phyloP scores from a whole-genome alignment of 2,329 filamentous ascomycete species.

The Colletotrichum magnum region DNA sequence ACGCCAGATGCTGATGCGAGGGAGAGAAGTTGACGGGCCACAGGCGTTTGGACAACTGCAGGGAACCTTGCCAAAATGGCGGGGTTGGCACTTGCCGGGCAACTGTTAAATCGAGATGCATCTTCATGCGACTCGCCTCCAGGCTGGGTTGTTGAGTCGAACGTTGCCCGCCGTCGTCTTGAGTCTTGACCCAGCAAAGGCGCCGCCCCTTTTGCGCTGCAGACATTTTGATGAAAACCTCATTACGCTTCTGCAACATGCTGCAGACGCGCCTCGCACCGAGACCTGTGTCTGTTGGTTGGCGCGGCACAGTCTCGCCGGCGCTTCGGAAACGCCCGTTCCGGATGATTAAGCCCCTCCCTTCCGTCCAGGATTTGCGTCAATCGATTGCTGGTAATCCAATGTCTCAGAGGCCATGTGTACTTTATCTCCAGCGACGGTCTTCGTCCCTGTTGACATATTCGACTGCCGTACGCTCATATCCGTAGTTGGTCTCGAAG shows the following conservation, averaged over 20 bases:
- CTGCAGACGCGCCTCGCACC: conserved; percentile 17
- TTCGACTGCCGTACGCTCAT: neutral
- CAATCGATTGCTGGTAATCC: neutral
- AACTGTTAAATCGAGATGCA: conserved; percentile 18
- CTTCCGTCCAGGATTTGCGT: neutral
- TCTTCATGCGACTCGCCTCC: conserved; percentile 8
- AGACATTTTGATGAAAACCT: conserved; percentile 29
- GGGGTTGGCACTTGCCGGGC: conserved; percentile 13
- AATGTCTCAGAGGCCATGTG: neutral
- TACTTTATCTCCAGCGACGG: neutral
- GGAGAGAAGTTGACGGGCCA: conserved; percentile 4
- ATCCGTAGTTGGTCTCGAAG: neutral
- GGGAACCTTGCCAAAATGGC: conserved; percentile 7
- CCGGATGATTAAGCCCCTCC: conserved; percentile 2
- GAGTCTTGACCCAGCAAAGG: conserved; percentile 4
- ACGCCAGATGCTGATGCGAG: conserved; percentile 8
- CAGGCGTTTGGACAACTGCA: conserved; percentile 3
- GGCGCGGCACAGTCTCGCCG: conserved; percentile 8
- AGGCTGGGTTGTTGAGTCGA: conserved; percentile 1
- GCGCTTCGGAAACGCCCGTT: neutral
- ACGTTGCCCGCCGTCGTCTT: conserved; percentile 4
- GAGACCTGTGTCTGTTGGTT: conserved; percentile 16
- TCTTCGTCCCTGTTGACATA: neutral
- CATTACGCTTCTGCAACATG: conserved; percentile 40
- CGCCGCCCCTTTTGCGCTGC: conserved; percentile 31